Evolutionary conservation across 1,284 basidiomycete genomes (phyloP).

Genomic region (Volvariella volvacea): DNA sequence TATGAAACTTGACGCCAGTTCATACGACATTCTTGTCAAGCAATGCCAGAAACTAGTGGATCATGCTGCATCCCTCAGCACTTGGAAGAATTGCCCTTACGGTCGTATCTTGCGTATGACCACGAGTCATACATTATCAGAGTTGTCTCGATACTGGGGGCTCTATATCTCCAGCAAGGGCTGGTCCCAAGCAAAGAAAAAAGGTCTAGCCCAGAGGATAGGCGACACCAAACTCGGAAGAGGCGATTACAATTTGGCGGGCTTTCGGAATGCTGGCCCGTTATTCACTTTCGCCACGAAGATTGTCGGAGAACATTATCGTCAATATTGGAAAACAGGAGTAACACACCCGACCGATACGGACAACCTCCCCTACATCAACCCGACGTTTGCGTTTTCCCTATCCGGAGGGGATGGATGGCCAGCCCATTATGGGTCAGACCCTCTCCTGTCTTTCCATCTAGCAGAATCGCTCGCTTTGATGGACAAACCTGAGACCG

Average conservation of each 20-base stretch:
- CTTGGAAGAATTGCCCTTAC: slow-evolving; percentile 33
- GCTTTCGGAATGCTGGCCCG: slow-evolving; percentile 33
- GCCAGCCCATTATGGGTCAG: slow-evolving; percentile 34
- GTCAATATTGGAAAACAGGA: slow-evolving; percentile 37
- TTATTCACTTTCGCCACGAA: slow-evolving; percentile 15
- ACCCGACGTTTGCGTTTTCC: slow-evolving; percentile 44
- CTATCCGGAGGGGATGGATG: slow-evolving; percentile 26
- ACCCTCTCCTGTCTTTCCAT: slow-evolving; percentile 40
- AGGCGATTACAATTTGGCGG: not conserved
- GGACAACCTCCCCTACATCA: slow-evolving; percentile 26
- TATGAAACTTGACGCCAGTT: slow-evolving; percentile 37
- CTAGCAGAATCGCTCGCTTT: slow-evolving; percentile 26
- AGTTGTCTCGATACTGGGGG: slow-evolving; percentile 35
- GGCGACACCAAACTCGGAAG: not conserved
- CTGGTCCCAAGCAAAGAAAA: slow-evolving; percentile 3
- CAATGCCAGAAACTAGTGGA: slow-evolving; percentile 39
- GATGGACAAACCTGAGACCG: slow-evolving; percentile 9
- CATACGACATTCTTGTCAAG: slow-evolving; percentile 28
- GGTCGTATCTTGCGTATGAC: slow-evolving; percentile 27
- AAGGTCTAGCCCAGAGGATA: not conserved
- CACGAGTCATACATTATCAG: slow-evolving; percentile 29
- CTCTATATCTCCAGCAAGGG: slow-evolving; percentile 20
- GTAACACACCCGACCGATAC: slow-evolving; percentile 24
- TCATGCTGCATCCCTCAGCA: not conserved
- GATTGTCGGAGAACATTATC: slow-evolving; percentile 18